Evolutionary conservation across 352 stramenopile genomes (phyloP).

Genomic region (Phytophthora lateralis): DNA sequence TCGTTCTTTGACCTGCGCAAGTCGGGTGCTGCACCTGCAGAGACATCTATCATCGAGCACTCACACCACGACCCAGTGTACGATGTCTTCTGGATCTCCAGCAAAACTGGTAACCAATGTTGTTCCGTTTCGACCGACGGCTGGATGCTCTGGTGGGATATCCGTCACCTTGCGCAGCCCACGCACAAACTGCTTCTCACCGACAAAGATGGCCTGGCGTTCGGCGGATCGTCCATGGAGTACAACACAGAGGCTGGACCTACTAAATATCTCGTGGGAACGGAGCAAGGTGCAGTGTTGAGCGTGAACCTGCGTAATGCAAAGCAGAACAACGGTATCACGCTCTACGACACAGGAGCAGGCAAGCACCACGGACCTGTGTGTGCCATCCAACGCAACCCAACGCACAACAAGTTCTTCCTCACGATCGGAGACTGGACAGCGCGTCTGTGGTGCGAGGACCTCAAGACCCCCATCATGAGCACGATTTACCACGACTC

Average conservation of each 20-base stretch:
- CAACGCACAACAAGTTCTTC: constrained; percentile 98
- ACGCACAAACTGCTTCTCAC: constrained; percentile 80
- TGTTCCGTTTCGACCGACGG: constrained; percentile 96
- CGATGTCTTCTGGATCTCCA: constrained; percentile 96
- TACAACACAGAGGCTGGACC: constrained; percentile 97
- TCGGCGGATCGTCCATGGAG: constrained; percentile 95
- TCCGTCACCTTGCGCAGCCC: constrained; percentile 84
- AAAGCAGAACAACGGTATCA: constrained; percentile 98
- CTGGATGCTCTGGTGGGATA: constrained; percentile 93
- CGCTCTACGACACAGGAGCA: constrained; percentile 93
- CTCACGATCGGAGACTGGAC: constrained; percentile 98
- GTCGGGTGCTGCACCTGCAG: constrained; percentile 82
- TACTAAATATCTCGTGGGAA: constrained; percentile 98
- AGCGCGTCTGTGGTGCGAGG: constrained; percentile 95
- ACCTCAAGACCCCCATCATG: constrained; percentile 98
- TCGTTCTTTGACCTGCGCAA: constrained; percentile 97
- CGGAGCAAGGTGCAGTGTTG: constrained; percentile 95
- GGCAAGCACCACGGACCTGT: constrained; percentile 97
- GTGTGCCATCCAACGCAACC: constrained; percentile 96
- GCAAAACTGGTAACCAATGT: constrained; percentile 96
- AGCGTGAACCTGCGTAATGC: constrained; percentile 96
- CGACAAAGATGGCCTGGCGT: constrained; percentile 84
- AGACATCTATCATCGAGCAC: constrained; percentile 96
- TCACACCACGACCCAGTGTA: constrained; percentile 97
- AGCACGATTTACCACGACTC: constrained; percentile 96